Percentiles rank a stretch among this genome's conserved stretches.
Evolutionary conservation across 371 early-diverging fungal genomes (phyloP).

Genomic region (Fennellomyces sp.): DNA sequence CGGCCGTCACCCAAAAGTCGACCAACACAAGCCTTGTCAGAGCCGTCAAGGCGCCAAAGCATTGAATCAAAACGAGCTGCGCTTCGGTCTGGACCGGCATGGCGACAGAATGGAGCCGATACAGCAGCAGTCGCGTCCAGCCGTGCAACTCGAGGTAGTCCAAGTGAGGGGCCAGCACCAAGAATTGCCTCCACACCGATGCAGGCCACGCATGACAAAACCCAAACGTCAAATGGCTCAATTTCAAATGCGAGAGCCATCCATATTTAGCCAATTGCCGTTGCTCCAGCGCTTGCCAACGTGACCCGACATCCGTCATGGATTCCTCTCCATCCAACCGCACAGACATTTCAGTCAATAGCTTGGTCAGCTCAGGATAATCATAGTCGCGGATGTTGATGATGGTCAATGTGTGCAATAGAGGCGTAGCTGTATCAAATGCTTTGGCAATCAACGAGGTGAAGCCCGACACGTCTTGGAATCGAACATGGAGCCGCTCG

Average conservation of each 20-base stretch:
- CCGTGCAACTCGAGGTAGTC: neutral
- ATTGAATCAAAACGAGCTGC: neutral
- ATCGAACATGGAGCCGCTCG: neutral
- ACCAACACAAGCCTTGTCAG: neutral
- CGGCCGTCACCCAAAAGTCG: neutral
- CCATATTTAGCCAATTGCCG: neutral
- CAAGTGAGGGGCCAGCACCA: neutral
- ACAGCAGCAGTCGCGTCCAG: conserved; percentile 1
- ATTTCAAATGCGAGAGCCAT: neutral
- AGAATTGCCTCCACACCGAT: conserved; percentile 4
- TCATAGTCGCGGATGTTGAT: neutral
- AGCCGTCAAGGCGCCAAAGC: neutral
- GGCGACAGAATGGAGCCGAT: no score
- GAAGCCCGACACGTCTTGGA: conserved; percentile 1
- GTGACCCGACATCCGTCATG: neutral
- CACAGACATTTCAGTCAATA: neutral
- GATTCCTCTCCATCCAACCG: neutral
- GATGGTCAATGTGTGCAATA: neutral
- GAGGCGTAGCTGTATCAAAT: no score
- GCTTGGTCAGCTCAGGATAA: neutral
- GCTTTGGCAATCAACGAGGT: neutral
- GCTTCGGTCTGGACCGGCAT: neutral
- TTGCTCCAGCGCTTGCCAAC: neutral
- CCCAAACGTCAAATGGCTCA: neutral
- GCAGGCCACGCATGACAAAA: conserved; percentile 10